A percentile compares a stretch with the other conserved stretches of the same genome.
Evolutionary conservation across 768 basidiomycete species (phyloP).

Genomic region (Fibroporia radiculosa): DNA sequence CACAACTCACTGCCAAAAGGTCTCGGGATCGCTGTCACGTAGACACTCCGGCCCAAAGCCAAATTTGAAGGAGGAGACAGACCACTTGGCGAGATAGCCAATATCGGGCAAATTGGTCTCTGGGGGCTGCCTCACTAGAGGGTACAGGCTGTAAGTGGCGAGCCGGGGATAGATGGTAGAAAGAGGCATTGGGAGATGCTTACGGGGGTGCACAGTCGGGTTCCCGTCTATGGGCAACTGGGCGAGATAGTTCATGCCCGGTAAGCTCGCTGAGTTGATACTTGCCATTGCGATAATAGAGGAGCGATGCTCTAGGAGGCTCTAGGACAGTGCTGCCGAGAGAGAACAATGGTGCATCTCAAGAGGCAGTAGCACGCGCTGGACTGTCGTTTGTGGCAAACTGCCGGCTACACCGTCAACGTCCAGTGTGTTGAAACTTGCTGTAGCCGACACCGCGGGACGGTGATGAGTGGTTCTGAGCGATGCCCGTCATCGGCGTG

Average conservation of each 20-base stretch:
- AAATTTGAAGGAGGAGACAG: slow-evolving; percentile 93
- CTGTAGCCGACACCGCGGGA: too few relatives aligned
- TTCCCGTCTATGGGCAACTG: slow-evolving; percentile 21
- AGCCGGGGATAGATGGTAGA: not conserved
- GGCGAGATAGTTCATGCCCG: not conserved
- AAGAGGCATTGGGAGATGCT: slow-evolving; percentile 5
- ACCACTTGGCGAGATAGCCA: slow-evolving; percentile 86
- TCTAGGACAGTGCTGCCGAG: too few relatives aligned
- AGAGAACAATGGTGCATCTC: too few relatives aligned
- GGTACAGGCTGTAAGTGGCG: not conserved
- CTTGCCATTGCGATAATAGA: slow-evolving; percentile 1
- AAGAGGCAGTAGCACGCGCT: too few relatives aligned
- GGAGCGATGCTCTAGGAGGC: too few relatives aligned
- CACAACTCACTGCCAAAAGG: slow-evolving; percentile 91
- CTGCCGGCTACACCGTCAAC: too few relatives aligned
- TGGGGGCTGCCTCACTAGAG: slow-evolving; percentile 36
- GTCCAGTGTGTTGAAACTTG: too few relatives aligned
- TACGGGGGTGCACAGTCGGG: slow-evolving; percentile 33
- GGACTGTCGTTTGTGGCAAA: too few relatives aligned
- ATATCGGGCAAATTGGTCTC: slow-evolving; percentile 73
- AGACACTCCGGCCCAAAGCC: slow-evolving; percentile 94
- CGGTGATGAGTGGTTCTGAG: too few relatives aligned
- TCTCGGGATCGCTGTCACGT: slow-evolving; percentile 79
- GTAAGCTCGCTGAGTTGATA: not conserved
- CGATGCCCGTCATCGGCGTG: too few relatives aligned